These are phyloP conservation scores for Rubia yunnanensis DNA, from an alignment of 257 asterid genomes.

Conservation along the genomic window DNA sequence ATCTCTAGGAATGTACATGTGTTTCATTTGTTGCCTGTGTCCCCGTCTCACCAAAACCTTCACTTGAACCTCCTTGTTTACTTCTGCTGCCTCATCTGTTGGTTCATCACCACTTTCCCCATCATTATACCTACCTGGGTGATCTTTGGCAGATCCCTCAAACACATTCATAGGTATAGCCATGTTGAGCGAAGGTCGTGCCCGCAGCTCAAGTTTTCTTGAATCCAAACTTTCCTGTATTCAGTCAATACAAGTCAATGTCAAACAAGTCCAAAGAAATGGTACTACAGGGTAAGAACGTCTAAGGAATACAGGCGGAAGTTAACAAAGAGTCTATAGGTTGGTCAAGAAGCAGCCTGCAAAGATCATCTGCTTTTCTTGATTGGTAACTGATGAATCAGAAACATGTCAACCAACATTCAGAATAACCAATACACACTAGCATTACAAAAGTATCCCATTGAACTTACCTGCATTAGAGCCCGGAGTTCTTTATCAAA, in stretches of 20 bases:
- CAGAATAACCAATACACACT: background rate
- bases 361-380: background rate
- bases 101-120: constrained; percentile 94
- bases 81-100: constrained; percentile 61
- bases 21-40: constrained; percentile 84
- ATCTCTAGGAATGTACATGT: constrained; percentile 85
- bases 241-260: background rate
- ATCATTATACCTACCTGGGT: constrained; percentile 56
- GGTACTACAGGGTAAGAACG: too few species aligned
- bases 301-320: too few species aligned
- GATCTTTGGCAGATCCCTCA: constrained; percentile 71
- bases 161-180: constrained; percentile 82
- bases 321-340: background rate
- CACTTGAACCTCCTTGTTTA: constrained; percentile 69
- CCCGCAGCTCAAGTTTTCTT: constrained; percentile 73
- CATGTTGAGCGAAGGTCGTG: constrained; percentile 89
- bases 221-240: constrained; percentile 98
- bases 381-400: background rate
- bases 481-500: constrained; percentile 91
- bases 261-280: background rate
- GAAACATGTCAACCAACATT: background rate
- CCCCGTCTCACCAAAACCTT: constrained; percentile 96
- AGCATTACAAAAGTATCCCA: background rate
- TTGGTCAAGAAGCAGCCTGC: background rate
- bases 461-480: constrained; percentile 71